Percentiles rank a stretch among this genome's conserved stretches.
phyloP scores from a whole-genome alignment of 768 basidiomycete species.

The Lentinus brumalis region DNA sequence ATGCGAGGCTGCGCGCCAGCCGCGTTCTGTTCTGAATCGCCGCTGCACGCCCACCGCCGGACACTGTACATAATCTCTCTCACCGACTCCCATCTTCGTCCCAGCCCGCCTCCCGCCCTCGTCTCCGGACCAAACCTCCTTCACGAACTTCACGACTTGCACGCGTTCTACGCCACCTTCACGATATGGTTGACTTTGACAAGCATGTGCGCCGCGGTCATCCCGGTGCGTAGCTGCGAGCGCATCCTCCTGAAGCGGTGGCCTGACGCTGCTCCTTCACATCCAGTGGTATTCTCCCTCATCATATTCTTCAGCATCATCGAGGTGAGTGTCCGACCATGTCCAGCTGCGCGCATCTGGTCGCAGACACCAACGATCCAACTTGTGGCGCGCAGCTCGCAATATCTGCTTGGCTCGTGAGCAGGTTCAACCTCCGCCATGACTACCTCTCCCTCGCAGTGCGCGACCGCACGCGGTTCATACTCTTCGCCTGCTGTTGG shows the following conservation, averaged over 20 bases:
- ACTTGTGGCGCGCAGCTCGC: conserved; percentile 46
- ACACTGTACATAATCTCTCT: conserved; percentile 7
- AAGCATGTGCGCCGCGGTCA: conserved; percentile 24
- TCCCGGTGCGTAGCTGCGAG: conserved; percentile 16
- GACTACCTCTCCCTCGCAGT: conserved; percentile 50
- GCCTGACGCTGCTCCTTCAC: background rate
- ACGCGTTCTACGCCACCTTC: background rate
- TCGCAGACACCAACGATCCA: background rate
- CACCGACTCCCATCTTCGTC: background rate
- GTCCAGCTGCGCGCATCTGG: background rate
- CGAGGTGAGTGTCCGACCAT: conserved; percentile 45
- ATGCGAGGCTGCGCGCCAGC: conserved; percentile 5
- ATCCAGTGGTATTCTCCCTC: conserved; percentile 52
- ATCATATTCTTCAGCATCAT: conserved; percentile 65
- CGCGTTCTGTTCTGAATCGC: background rate
- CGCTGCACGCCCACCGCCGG: background rate
- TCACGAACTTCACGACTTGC: conserved; percentile 16
- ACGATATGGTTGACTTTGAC: conserved; percentile 20
- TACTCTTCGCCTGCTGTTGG: conserved; percentile 75
- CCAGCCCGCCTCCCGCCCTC: background rate
- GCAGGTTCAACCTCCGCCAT: conserved; percentile 58
- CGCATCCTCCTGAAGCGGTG: background rate
- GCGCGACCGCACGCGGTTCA: conserved; percentile 65
- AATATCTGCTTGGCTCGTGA: conserved; percentile 72
- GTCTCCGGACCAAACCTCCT: background rate